Evolutionary conservation across 1,284 basidiomycete species (phyloP).

Genomic region (Anthracocystis panici-leucophaei): DNA sequence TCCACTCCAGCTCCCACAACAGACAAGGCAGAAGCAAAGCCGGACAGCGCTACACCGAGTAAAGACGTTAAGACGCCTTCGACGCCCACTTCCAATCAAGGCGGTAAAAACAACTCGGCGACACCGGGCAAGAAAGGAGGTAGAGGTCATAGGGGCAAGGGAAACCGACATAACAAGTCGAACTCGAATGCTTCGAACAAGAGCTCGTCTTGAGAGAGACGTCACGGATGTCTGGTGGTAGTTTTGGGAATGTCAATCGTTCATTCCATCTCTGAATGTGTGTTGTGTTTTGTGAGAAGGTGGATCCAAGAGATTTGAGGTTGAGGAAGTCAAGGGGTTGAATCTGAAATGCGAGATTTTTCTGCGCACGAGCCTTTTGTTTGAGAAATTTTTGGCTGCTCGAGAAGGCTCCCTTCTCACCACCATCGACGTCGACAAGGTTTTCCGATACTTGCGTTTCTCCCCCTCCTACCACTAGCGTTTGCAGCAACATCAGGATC

Average conservation of each 20-base stretch:
- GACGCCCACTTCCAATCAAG: conserved; percentile 5
- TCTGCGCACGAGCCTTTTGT: conserved; percentile 34
- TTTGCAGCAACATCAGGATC: neutral
- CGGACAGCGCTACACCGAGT: neutral
- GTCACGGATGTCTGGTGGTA: neutral
- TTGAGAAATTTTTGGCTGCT: neutral
- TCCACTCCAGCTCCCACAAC: neutral
- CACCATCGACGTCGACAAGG: neutral
- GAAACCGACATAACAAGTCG: conserved; percentile 39
- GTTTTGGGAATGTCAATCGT: neutral
- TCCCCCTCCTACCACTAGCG: no score
- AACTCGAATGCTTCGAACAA: conserved; percentile 27
- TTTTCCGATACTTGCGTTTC: no score
- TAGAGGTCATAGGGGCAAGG: conserved; percentile 24
- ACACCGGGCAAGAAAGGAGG: conserved; percentile 26
- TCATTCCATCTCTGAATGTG: neutral
- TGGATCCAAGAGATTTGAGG: neutral
- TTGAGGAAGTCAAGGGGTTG: neutral
- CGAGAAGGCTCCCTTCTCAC: neutral
- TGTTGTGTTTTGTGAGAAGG: neutral
- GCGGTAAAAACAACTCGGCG: conserved; percentile 26
- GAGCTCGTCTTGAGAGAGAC: conserved; percentile 8
- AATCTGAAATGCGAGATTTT: neutral
- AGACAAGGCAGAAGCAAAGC: neutral
- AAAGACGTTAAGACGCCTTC: conserved; percentile 9